Conservation (phyloP, 495 filamentous ascomycete genomes). For the Thermothielavioides terrestris region DNA sequence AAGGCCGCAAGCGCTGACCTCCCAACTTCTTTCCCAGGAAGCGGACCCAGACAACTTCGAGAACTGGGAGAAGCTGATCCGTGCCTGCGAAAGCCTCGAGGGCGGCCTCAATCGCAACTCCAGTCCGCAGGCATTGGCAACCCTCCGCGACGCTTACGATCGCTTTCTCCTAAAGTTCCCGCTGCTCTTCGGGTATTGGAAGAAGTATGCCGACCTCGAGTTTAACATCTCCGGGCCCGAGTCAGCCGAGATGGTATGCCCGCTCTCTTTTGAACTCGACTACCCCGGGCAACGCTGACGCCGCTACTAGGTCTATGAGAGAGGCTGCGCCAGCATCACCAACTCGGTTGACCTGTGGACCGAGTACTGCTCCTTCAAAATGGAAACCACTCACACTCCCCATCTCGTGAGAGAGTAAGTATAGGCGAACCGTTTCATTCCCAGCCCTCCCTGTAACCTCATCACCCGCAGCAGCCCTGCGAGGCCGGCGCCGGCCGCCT, state of each 20-base stretch:
- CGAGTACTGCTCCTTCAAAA: slow-evolving; percentile 95
- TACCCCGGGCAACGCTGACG: slow-evolving; percentile 15
- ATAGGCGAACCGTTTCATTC: slow-evolving; percentile 58
- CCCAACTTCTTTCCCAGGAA: slow-evolving; percentile 30
- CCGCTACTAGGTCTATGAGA: slow-evolving; percentile 70
- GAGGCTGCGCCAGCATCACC: slow-evolving; percentile 85
- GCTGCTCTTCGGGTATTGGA: slow-evolving; percentile 96
- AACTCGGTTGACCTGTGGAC: slow-evolving; percentile 95
- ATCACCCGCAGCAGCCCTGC: slow-evolving; percentile 32
- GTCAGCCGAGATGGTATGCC: slow-evolving; percentile 87
- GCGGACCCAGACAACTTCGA: slow-evolving; percentile 89
- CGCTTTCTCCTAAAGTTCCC: slow-evolving; percentile 92
- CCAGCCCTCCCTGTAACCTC: slow-evolving; percentile 47
- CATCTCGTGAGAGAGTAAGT: slow-evolving; percentile 99
- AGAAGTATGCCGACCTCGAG: slow-evolving; percentile 97
- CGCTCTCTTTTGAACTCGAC: background rate
- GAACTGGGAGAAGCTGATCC: slow-evolving; percentile 88
- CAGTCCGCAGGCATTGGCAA: slow-evolving; percentile 83
- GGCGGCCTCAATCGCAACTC: slow-evolving; percentile 95
- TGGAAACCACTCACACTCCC: slow-evolving; percentile 88
- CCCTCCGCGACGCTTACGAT: slow-evolving; percentile 78
- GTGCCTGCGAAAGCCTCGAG: slow-evolving; percentile 72
- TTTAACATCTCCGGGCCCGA: slow-evolving; percentile 96
- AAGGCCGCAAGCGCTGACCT: background rate
- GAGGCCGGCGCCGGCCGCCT: slow-evolving; percentile 18